These are phyloP conservation scores for Pleurotus sapidus DNA, from an alignment of 768 basidiomycete genomes.

Conservation along the genomic window DNA sequence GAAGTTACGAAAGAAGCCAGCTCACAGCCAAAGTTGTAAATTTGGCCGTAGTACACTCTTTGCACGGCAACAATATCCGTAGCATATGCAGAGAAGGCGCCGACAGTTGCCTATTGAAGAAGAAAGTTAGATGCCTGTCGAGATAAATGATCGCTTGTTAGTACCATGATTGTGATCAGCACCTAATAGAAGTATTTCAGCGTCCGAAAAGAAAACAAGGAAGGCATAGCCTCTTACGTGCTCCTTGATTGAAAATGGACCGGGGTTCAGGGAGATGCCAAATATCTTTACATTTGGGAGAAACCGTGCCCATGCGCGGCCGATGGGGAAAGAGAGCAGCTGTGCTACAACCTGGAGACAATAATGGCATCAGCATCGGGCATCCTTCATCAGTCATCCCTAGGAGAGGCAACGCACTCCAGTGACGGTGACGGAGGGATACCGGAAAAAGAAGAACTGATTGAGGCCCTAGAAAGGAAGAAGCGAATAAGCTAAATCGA, in stretches of 20 bases:
- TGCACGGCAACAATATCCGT: conserved; percentile 80
- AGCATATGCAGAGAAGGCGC: conserved; percentile 58
- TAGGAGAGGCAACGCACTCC: conserved; percentile 27
- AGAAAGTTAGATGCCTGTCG: neutral
- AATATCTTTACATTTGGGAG: conserved; percentile 52
- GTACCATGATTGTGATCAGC: conserved; percentile 48
- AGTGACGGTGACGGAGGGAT: conserved; percentile 61
- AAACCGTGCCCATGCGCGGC: conserved; percentile 53
- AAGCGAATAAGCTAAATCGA: neutral
- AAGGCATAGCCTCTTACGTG: conserved; percentile 43
- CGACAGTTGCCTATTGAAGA: conserved; percentile 33
- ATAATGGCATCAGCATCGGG: neutral
- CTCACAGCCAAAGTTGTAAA: conserved; percentile 56
- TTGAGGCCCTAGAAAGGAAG: conserved; percentile 65
- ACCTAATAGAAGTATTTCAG: conserved; percentile 32
- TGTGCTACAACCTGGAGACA: conserved; percentile 58
- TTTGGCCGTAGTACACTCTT: conserved; percentile 66
- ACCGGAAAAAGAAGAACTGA: conserved; percentile 78
- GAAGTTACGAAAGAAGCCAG: conserved; percentile 1
- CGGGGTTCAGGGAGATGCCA: conserved; percentile 56
- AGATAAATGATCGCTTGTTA: no score
- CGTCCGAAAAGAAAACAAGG: conserved; percentile 17
- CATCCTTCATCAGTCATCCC: neutral
- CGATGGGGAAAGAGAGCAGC: conserved; percentile 64
- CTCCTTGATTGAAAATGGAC: conserved; percentile 75